phyloP scores from a whole-genome alignment of 805 yeast genomes.

The Yueomyces sp. region DNA sequence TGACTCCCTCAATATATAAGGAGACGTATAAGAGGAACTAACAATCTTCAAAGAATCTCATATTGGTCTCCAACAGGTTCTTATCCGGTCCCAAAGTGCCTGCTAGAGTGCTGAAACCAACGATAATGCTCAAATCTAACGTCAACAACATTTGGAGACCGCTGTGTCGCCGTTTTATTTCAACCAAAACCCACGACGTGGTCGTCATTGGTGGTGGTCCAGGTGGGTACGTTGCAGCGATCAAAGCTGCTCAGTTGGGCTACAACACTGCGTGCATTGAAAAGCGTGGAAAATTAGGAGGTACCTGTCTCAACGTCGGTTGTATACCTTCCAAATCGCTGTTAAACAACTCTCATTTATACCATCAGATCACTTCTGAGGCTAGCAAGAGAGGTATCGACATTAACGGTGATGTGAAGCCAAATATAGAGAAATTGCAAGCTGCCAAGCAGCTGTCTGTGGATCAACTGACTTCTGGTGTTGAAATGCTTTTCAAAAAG shows the following conservation, averaged over 20 bases:
- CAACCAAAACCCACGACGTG: constrained; percentile 57
- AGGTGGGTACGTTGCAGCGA: constrained; percentile 98
- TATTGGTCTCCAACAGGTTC: too few species aligned
- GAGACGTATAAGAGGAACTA: too few species aligned
- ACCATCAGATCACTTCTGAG: constrained; percentile 80
- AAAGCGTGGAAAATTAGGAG: constrained; percentile 92
- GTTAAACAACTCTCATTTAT: constrained; percentile 86
- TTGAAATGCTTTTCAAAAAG: constrained; percentile 90
- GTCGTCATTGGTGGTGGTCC: constrained; percentile 99
- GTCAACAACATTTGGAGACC: too few species aligned
- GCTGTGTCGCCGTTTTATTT: constrained; percentile 5
- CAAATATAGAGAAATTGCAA: constrained; percentile 72
- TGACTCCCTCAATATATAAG: too few species aligned
- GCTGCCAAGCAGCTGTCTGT: constrained; percentile 89
- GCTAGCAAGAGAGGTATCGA: constrained; percentile 83
- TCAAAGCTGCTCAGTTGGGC: constrained; percentile 95
- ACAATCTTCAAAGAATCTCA: too few species aligned
- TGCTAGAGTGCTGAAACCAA: too few species aligned
- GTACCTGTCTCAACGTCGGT: constrained; percentile 97
- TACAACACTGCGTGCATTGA: constrained; percentile 92
- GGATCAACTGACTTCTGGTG: constrained; percentile 79
- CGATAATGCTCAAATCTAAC: too few species aligned
- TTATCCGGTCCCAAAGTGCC: too few species aligned
- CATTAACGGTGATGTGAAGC: constrained; percentile 49
- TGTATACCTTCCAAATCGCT: constrained; percentile 97